Percentiles rank a stretch among this genome's conserved stretches.
Evolutionary conservation across 495 filamentous ascomycete species (phyloP).

Genomic region (Annulohypoxylon nitens): DNA sequence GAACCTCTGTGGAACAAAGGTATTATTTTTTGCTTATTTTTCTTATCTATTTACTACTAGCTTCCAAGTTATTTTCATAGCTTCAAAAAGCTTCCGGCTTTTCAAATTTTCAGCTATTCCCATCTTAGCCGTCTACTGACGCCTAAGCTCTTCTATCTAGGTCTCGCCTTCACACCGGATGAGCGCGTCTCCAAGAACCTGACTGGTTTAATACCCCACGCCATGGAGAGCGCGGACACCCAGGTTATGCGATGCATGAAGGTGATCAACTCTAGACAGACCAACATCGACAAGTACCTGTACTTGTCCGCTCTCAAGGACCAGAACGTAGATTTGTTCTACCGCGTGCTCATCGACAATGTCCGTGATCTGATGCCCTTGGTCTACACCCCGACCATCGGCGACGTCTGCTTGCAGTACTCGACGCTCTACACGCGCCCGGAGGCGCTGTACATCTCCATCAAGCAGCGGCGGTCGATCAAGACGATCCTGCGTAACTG

Average conservation of each 20-base stretch:
- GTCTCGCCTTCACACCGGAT: slow-evolving; percentile 68
- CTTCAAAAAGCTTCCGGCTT: background rate
- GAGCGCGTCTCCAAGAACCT: slow-evolving; percentile 69
- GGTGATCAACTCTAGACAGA: slow-evolving; percentile 79
- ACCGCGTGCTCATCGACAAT: slow-evolving; percentile 90
- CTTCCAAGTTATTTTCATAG: slow-evolving; percentile 5
- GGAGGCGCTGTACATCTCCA: slow-evolving; percentile 94
- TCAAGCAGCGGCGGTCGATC: slow-evolving; percentile 87
- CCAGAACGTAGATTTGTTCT: slow-evolving; percentile 94
- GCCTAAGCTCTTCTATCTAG: slow-evolving; percentile 48
- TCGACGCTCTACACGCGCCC: slow-evolving; percentile 95
- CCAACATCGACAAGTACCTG: slow-evolving; percentile 91
- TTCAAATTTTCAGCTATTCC: background rate
- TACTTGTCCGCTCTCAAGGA: slow-evolving; percentile 91
- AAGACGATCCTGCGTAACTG: slow-evolving; percentile 87
- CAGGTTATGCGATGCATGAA: slow-evolving; percentile 69
- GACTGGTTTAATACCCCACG: slow-evolving; percentile 69
- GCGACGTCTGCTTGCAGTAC: slow-evolving; percentile 95
- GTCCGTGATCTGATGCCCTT: slow-evolving; percentile 91
- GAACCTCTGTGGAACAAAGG: slow-evolving; percentile 72
- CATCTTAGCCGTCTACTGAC: slow-evolving; percentile 24
- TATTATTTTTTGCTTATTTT: slow-evolving; percentile 48
- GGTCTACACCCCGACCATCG: slow-evolving; percentile 97
- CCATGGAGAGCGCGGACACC: slow-evolving; percentile 66
- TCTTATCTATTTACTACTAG: background rate